Base-by-base conservation (phyloP, 169 alveolate genomes). In the Plasmodium vivax region DNA sequence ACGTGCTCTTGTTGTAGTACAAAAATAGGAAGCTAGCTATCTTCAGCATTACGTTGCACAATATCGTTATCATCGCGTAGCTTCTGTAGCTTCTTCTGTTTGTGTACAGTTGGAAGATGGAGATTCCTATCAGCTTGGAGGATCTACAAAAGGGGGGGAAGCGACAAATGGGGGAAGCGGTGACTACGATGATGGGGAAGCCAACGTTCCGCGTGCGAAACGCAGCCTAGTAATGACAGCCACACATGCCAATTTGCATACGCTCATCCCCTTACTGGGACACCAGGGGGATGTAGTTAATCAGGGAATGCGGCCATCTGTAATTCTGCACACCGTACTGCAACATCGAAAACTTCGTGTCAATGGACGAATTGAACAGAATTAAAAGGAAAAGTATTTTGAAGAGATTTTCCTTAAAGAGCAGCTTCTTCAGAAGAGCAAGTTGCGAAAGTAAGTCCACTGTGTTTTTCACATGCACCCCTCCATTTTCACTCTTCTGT, bases 291-390 rank as follows among this genome's bases (percentile, higher is more conserved):
- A 85, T 74, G 62, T 75, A 85, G 80, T 85, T 85, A 47, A 51
- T 45, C 83, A 85, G 47, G 27, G 93, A 85, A 75, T 74, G 84
- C 3, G 93, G 93, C 93, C 93, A 85, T 16, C 72, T 85, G 68
- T 47, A 85, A 85, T 85, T 85, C 85, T 85, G 84, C 27, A 85
- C 85, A n/a, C 93, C 93, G 45, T 85, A 77, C 10, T 85, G 79
- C 30, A 85, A 38, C 32, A 85, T 85, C 10, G 93, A 54, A 56
- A 85, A 79, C 38, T 85, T 85, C 10, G 85, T 75, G 41, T 85
- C 93, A 56, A 85, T 75, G 43, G 93, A 75, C 30, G 93, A 85
- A 85, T 85, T 85, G 58, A 85, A 85, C 80, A 85, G n/a, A n/a
- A 85, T 75, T 16, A 85, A 34, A 47, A 85, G 83, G 75, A 85